Percentiles rank a stretch among this genome's conserved stretches.
Conservation (phyloP, 768 basidiomycete species). For the Lentinula sp. region DNA sequence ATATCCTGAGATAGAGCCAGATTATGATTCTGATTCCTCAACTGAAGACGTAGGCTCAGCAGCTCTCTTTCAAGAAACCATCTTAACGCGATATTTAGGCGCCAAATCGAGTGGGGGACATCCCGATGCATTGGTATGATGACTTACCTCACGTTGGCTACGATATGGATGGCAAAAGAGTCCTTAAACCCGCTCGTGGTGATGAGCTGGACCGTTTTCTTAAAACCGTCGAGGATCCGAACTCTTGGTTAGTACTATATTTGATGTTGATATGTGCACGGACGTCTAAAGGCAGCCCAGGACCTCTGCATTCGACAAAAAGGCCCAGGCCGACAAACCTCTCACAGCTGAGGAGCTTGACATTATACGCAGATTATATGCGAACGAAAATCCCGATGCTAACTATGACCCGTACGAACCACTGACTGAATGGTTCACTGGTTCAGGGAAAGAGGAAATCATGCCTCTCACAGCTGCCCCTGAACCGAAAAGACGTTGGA, state of each 20-base stretch:
- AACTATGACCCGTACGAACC: slow-evolving; percentile 90
- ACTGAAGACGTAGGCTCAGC: slow-evolving; percentile 74
- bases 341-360: slow-evolving; percentile 89
- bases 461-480: slow-evolving; percentile 91
- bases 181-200: slow-evolving; percentile 89
- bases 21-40: slow-evolving; percentile 88
- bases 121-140: slow-evolving; percentile 99
- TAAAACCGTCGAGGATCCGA: slow-evolving; percentile 86
- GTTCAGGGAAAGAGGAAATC: slow-evolving; percentile 87
- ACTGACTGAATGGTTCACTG: slow-evolving; percentile 95
- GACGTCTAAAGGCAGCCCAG: slow-evolving; percentile 29
- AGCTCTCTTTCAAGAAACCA: slow-evolving; percentile 7
- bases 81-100: slow-evolving; percentile 41
- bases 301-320: slow-evolving; percentile 92
- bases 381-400: slow-evolving; percentile 87
- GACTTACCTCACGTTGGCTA: slow-evolving; percentile 99
- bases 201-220: slow-evolving; percentile 98
- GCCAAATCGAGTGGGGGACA: slow-evolving; percentile 91
- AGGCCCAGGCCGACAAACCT: slow-evolving; percentile 77
- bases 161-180: slow-evolving; percentile 88
- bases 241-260: slow-evolving; percentile 62
- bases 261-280: background rate
- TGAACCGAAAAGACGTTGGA: slow-evolving; percentile 94
- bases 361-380: slow-evolving; percentile 86
- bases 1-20: slow-evolving; percentile 85